A percentile compares a stretch with the other conserved stretches of the same genome.
Evolutionary conservation across 2,329 filamentous ascomycete genomes (phyloP).

Genomic region (Botrytis paeoniae): DNA sequence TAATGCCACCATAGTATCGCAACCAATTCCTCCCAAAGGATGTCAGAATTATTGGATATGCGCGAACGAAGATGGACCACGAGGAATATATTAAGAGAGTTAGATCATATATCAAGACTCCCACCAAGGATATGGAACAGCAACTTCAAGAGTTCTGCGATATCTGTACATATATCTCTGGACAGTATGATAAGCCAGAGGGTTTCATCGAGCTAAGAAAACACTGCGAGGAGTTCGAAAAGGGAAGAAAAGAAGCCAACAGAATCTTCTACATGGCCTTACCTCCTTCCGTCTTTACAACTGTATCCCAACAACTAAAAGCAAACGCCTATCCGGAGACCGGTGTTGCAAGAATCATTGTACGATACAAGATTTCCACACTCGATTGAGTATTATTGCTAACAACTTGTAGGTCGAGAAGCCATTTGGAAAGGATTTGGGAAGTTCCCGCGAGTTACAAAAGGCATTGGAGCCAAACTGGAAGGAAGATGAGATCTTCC

Average conservation of each 20-base stretch:
- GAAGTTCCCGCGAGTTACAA: slow-evolving; percentile 90
- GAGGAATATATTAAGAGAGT: slow-evolving; percentile 92
- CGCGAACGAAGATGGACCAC: slow-evolving; percentile 98
- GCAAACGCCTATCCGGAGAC: slow-evolving; percentile 91
- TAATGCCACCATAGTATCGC: slow-evolving; percentile 65
- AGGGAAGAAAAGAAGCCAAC: slow-evolving; percentile 77
- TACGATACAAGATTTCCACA: slow-evolving; percentile 47
- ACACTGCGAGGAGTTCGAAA: slow-evolving; percentile 82
- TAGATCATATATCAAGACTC: slow-evolving; percentile 98
- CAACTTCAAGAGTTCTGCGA: slow-evolving; percentile 87
- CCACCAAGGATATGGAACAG: slow-evolving; percentile 94
- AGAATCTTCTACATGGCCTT: slow-evolving; percentile 99
- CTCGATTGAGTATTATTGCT: slow-evolving; percentile 13
- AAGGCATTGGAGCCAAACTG: slow-evolving; percentile 94
- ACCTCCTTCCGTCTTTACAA: slow-evolving; percentile 95
- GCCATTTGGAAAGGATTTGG: slow-evolving; percentile 96
- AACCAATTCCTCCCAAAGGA: slow-evolving; percentile 98
- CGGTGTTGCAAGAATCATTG: slow-evolving; percentile 91
- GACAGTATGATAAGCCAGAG: slow-evolving; percentile 96
- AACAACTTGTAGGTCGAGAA: slow-evolving; percentile 76
- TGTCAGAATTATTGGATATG: slow-evolving; percentile 97
- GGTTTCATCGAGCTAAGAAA: slow-evolving; percentile 83
- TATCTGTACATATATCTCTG: slow-evolving; percentile 90
- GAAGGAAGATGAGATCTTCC: slow-evolving; percentile 98
- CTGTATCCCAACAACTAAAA: slow-evolving; percentile 96